Evolutionary conservation across 202 grass and related monocot species (phyloP), one percentile per base, ranked within the genome.

Genomic region (Elaeis oleifera): DNA sequence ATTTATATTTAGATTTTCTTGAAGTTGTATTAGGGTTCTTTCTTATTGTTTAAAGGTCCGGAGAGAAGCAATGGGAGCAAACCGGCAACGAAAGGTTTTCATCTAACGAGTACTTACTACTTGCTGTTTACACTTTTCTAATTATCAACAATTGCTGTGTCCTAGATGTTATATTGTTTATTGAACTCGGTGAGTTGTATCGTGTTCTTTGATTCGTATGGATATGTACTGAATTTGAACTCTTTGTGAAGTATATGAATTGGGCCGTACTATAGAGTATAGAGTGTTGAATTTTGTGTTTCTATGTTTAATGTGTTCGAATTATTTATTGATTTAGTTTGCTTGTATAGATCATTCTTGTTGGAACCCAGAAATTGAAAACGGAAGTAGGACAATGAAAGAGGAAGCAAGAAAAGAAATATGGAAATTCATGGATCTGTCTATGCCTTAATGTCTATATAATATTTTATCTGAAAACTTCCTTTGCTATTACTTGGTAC

Each of bases 41-140:
- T 16, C 6, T 1, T 49, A 62, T 58, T 22, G 53, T 63, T 53
- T 75, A 59, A 15, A 84, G 84, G 72, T 72, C 23, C 71, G 53
- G 78, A 54, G 56, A 68, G 36, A 64, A 79, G 73, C 29, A 54
- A 72, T 53, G 64, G 18, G 29, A 71, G 78, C 51, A 52, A 78
- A 49, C 22, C 51, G 0, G 18, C 58, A 5, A 44, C 9, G 36
- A 78, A 71, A 76, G 56, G 63, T 50, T 88, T 74, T 90, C 91
- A 50, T 72, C 81, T 31, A 90, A 81, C 54, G 76, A 85, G 87
- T 96, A 90, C 74, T 74, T 31, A 75, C 26, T 64, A 44, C 60
- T 70, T 50, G 65, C 66, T 76, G 60, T 80, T 76, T 69, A 75
- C 72, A 61, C 68, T 69, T 57, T 52, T 26, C 62, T 49, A 23